Base-by-base conservation (phyloP, 331 rosid genomes). In the Rhamnella rubrinervis region DNA sequence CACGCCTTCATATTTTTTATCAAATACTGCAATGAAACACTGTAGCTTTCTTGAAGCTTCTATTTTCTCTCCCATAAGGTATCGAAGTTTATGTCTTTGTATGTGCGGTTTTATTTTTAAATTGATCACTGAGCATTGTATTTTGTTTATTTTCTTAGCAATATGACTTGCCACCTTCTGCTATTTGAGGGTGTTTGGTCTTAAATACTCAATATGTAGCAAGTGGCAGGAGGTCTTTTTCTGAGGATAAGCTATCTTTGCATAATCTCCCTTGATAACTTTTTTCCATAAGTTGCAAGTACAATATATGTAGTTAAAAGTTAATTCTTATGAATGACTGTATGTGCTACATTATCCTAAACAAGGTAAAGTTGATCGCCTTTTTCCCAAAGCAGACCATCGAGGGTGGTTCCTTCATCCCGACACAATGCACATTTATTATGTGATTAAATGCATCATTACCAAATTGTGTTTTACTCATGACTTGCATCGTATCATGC, bases 41-140 rank as follows among this genome's bases (percentile, higher is more conserved):
- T 61, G 0, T 57, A 71, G 46, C 28, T 56, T 1, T 23, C 23
- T 25, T 14, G n/a, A 44, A 18, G 23, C 23, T 23, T 63, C 77
- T 56, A 38, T 75, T 65, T 62, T 74, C 25, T 25, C 73, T 18
- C 72, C 77, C 26, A 53, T 66, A 47, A 73, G 82, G 89, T 81
- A 63, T 1, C 23, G 1, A 23, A 23, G 23, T 23, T 5, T 26
- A 39, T 8, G 2, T 6, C 15, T 38, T 8, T 21, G 2, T 59
- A 16, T 14, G 10, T 46, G n/a, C 4, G 15, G 7, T 26, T 20
- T 14, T 51, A 23, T 23, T 23, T n/a, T n/a, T n/a, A n/a, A n/a
- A n/a, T n/a, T n/a, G n/a, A n/a, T n/a, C n/a, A n/a, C n/a, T n/a
- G n/a, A n/a, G n/a, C n/a, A 40, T n/a, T 40, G 47, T 40, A 1